Percentiles rank a stretch among this genome's conserved stretches.
Conservation (phyloP, 202 grass and related monocot species). For the Zizania palustris region DNA sequence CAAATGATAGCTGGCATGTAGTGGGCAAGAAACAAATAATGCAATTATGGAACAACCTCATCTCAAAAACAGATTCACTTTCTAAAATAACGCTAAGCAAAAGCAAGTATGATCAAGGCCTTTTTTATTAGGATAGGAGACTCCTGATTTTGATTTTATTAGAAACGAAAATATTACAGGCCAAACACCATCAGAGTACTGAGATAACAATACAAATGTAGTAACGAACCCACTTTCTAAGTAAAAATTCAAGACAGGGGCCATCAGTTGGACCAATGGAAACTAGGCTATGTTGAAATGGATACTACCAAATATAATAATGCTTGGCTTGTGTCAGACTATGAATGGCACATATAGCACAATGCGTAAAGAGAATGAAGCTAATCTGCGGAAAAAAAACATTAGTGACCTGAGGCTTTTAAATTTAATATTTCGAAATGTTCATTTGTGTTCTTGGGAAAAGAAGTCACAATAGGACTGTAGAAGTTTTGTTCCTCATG, state of each 20-base stretch:
- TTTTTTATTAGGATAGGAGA: neutral
- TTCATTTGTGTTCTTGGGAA: neutral
- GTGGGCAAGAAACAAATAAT: neutral
- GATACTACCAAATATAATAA: neutral
- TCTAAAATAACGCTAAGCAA: neutral
- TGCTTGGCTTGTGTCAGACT: neutral
- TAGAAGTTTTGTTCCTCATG: neutral
- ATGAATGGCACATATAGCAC: neutral
- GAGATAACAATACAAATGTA: neutral
- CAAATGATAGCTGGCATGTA: neutral
- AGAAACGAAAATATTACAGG: neutral
- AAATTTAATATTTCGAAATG: neutral
- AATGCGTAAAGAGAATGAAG: neutral
- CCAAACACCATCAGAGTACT: neutral
- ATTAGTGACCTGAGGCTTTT: neutral
- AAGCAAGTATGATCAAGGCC: neutral
- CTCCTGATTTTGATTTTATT: neutral
- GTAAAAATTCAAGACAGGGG: neutral
- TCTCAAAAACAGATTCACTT: neutral
- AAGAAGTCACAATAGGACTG: neutral
- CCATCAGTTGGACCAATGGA: neutral
- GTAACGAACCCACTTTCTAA: neutral
- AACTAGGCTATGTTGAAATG: neutral
- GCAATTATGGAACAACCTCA: neutral
- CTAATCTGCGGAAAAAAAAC: neutral